Evolutionary conservation across 306 rosid genomes (phyloP).

Genomic region (Hippophae gyantsensis): DNA sequence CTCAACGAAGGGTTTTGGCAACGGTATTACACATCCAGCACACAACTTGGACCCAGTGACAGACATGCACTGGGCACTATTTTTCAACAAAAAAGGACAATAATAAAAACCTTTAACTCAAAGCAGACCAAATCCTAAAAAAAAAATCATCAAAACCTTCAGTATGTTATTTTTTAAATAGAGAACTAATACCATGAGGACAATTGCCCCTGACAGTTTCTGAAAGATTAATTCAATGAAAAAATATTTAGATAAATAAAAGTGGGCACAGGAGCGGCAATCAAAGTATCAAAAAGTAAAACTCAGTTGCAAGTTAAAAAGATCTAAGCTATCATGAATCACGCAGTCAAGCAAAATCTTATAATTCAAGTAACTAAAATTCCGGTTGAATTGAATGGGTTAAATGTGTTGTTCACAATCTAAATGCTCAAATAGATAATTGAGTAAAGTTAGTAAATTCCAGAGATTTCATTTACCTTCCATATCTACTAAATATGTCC

Average conservation of each 20-base stretch:
- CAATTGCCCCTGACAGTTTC: neutral
- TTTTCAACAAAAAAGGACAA: slow-evolving; percentile 4
- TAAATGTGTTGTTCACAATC: no score
- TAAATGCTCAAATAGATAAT: no score
- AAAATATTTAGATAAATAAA: neutral
- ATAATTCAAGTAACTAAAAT: no score
- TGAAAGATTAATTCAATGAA: neutral
- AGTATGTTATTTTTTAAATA: no score
- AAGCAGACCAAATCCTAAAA: neutral
- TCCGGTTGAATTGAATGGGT: no score
- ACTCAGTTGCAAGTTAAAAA: no score
- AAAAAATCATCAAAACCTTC: neutral
- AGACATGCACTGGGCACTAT: slow-evolving; percentile 4
- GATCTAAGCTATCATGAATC: no score
- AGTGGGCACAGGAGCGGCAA: neutral
- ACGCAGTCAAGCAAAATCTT: no score
- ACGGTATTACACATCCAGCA: neutral
- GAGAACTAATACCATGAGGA: no score
- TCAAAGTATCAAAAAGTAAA: no score
- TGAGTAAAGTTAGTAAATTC: no score
- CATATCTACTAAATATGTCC: slow-evolving; percentile 36
- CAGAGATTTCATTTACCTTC: slow-evolving; percentile 22
- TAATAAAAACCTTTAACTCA: neutral
- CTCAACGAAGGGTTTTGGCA: slow-evolving; percentile 12
- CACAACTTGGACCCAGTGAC: slow-evolving; percentile 4